phyloP scores from a whole-genome alignment of 1,284 basidiomycete genomes.

The Cutaneotrichosporon arboriforme region DNA sequence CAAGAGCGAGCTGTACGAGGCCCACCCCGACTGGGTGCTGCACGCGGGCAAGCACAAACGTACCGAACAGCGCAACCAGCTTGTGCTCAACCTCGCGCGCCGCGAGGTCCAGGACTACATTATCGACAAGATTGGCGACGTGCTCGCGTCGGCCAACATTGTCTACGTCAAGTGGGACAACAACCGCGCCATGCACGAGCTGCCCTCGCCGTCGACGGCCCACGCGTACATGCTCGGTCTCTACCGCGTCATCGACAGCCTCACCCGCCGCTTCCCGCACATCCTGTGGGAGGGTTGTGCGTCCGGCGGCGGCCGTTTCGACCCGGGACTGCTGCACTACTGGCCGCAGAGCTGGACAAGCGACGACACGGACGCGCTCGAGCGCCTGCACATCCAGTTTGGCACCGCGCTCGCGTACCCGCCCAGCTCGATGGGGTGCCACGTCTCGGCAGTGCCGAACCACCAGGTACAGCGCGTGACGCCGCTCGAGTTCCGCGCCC shows the following conservation, averaged over 20 bases:
- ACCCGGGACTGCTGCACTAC: constrained; percentile 31
- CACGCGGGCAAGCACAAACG: constrained; percentile 16
- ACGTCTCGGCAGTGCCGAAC: constrained; percentile 31
- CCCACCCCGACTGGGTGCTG: constrained; percentile 35
- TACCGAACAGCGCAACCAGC: constrained; percentile 29
- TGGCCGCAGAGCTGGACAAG: constrained; percentile 33
- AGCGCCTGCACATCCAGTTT: constrained; percentile 33
- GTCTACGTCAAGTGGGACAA: constrained; percentile 40
- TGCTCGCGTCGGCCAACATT: constrained; percentile 26
- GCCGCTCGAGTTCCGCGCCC: constrained; percentile 34
- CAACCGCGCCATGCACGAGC: constrained; percentile 37
- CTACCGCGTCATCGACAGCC: constrained; percentile 27
- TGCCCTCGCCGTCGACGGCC: constrained; percentile 20
- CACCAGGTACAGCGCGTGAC: constrained; percentile 27
- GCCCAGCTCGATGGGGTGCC: constrained; percentile 26
- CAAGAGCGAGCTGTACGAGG: constrained; percentile 27
- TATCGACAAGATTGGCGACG: constrained; percentile 17
- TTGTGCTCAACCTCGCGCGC: constrained; percentile 31
- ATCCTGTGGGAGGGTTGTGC: constrained; percentile 38
- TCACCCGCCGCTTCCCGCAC: constrained; percentile 28
- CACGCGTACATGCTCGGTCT: constrained; percentile 35
- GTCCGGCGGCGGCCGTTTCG: constrained; percentile 34
- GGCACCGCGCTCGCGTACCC: constrained; percentile 31
- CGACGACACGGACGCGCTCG: constrained; percentile 34
- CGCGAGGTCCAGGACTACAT: constrained; percentile 33